Evolutionary conservation across 164 flowering plant species (phyloP).

Genomic region (Umbellularia californica): DNA sequence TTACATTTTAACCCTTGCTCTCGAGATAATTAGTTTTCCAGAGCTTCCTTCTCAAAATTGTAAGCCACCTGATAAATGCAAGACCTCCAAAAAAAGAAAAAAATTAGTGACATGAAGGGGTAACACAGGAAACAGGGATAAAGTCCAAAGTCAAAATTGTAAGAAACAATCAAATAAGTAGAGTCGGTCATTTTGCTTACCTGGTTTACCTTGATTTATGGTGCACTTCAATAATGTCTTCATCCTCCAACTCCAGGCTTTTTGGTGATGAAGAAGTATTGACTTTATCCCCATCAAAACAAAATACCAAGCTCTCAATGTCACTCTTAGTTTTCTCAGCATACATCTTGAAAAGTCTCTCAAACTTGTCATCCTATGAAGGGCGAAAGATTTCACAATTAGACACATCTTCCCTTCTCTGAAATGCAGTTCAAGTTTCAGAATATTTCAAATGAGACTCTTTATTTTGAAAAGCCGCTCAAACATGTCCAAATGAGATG

Average conservation of each 20-base stretch:
- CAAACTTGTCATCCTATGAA: slow-evolving; percentile 83
- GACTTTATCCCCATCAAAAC: slow-evolving; percentile 88
- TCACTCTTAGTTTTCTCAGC: slow-evolving; percentile 58
- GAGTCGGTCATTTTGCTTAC: slow-evolving; percentile 9
- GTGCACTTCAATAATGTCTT: slow-evolving; percentile 86
- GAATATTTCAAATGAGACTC: background rate
- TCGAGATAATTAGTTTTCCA: no score
- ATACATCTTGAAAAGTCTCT: slow-evolving; percentile 69
- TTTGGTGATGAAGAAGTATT: slow-evolving; percentile 58
- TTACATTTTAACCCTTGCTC: no score
- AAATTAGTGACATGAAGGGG: no score
- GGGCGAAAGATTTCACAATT: background rate
- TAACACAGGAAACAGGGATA: no score
- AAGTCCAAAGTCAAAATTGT: slow-evolving; percentile 1
- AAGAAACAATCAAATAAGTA: background rate
- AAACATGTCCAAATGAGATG: no score
- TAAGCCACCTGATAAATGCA: no score
- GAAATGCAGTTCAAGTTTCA: background rate
- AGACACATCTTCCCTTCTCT: background rate
- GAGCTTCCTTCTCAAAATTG: no score
- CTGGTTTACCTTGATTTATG: slow-evolving; percentile 40
- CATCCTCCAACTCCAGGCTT: slow-evolving; percentile 77
- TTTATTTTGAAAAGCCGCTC: no score
- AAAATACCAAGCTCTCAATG: slow-evolving; percentile 45
- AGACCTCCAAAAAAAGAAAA: no score